Evolutionary conservation across 352 stramenopile species (phyloP), one percentile per base, ranked within the genome.

Genomic region (Globisporangium sylvaticum): DNA sequence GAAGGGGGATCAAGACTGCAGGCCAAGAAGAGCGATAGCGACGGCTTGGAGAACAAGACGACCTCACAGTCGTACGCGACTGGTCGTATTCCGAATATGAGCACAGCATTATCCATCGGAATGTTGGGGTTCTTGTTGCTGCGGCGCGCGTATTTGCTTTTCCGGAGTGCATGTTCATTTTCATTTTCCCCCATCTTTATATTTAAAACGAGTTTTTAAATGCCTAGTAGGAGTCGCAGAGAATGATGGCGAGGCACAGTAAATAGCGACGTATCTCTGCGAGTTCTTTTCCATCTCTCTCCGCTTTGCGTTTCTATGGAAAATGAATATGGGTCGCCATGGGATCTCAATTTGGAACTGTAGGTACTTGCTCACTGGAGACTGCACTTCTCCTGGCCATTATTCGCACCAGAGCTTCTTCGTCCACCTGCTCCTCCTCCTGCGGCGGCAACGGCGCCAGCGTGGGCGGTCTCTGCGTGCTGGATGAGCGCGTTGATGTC

Each of bases 381-480:
- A 9, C 9, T 67, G 66, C 83, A 91, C 46, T 90, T 91, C 8
- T 90, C 83, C 12, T 88, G 70, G 20, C 39, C 39, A 48, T 74
- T 72, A 18, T 67, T 44, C 25, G 53, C 37, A 20, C 62, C 52
- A 10, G 62, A 53, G 9, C 20, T 29, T 14, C 31, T 12, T 50
- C 29, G 60, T 24, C 42, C 24, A 9, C 58, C 71, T 37, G 58
- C 59, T 15, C 54, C 46, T 15, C 54, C 46, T 42, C 60, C 71
- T 0, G 66, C 53, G 56, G 70, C 72, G 0, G 66, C 62, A 27
- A 74, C 65, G 0, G 50, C 18, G 0, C 55, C 39, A 14, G 74
- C 68, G 32, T 92, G 84, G 0, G 80, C 67, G 3, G 60, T 83
- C 67, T 92, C 84, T 8, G 79, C 84, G 63, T 92, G 84, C 14